phyloP scores from a whole-genome alignment of 1,139 yeast species.

The Scheffersomyces cryptocercus region DNA sequence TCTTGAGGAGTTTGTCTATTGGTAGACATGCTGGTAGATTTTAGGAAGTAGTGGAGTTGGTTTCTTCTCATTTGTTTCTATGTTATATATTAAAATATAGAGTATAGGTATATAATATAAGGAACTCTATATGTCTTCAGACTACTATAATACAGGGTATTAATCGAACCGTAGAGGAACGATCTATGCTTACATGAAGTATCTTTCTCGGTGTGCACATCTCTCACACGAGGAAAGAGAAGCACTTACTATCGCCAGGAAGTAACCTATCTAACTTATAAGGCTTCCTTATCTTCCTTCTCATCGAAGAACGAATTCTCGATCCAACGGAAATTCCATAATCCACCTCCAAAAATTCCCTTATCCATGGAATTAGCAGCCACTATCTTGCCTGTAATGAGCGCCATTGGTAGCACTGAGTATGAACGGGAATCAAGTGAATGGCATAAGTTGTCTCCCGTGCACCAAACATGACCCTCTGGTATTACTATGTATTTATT shows the following conservation, averaged over 20 bases:
- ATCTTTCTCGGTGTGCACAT: no score
- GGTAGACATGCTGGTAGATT: constrained; percentile 36
- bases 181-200: no score
- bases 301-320: constrained; percentile 39
- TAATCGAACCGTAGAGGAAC: no score
- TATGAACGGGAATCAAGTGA: constrained; percentile 91
- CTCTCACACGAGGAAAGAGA: neutral
- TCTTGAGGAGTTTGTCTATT: constrained; percentile 40
- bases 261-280: no score
- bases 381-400: constrained; percentile 85
- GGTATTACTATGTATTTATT: constrained; percentile 70
- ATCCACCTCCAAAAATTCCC: constrained; percentile 24
- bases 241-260: neutral
- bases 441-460: constrained; percentile 88
- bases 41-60: constrained; percentile 4
- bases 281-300: neutral
- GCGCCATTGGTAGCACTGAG: constrained; percentile 83
- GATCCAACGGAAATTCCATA: constrained; percentile 57
- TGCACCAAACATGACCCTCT: constrained; percentile 94
- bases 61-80: neutral
- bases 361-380: constrained; percentile 55
- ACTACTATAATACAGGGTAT: no score
- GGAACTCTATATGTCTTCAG: no score
- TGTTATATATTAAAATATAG: neutral
- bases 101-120: no score